Evolutionary conservation across 352 stramenopile genomes (phyloP), one percentile per base, ranked within the genome.

Genomic region (Blastocystis sp.): DNA sequence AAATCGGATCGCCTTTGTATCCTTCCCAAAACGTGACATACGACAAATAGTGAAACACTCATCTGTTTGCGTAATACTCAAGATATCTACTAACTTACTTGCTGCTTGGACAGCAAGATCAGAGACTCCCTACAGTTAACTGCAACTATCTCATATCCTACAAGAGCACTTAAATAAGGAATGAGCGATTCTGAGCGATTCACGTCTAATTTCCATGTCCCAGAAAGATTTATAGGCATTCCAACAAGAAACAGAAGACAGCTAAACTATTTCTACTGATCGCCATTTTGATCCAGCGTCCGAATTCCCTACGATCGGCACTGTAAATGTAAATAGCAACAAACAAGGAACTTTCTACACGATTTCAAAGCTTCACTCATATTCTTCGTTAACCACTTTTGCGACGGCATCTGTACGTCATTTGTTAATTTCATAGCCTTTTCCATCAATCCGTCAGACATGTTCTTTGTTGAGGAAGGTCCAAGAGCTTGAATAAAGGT

Each of bases 11-110:
- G n/a, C 18, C 26, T 84, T 84, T 66, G 73, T 68, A 64, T 84
- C 73, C 26, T 84, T 84, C 5, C 73, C 73, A 43, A 84, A 84
- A 23, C 73, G 73, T 6, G 73, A 84, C 73, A 84, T 84, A 7
- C 73, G 47, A 45, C 73, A 84, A 23, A 84, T 84, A 7, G 73
- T 84, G 62, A 84, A 84, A 29, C 47, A 84, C 23, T 84, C 73
- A 64, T 84, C 73, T 15, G 73, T 84, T 69, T 84, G 73, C 2
- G 55, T 47, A 45, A 84, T 84, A 37, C 62, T 39, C 47, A 84
- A 26, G 50, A 84, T 84, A 29, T 84, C 73, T 5, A 84, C 73
- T 43, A 84, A 45, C 53, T 84, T 84, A 29, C 54, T 84, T 26
- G 73, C 73, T 11, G 73, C 73, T 41, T 84, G 73, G 45, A 55